Evolutionary conservation across 2,329 filamentous ascomycete genomes (phyloP), one percentile per base, ranked within the genome.

Genomic region (Colletotrichum sp.): DNA sequence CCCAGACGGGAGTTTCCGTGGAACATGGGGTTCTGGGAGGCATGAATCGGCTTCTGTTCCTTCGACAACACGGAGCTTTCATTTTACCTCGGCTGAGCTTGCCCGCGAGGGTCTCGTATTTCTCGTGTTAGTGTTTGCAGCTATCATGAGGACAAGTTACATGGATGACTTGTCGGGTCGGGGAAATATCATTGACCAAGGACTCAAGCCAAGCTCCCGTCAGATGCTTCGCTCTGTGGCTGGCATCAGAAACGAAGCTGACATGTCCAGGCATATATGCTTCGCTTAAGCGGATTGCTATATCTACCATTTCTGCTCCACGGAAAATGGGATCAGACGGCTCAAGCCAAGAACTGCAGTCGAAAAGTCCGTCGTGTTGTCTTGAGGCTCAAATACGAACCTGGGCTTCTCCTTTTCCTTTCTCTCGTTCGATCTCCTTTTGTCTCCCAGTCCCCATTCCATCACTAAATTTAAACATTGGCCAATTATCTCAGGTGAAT

Each of bases 221-320:
- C 2, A 8, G n/a, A 52, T 52, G n/a, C n/a, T 13, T 52, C 10
- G n/a, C n/a, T 52, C n/a, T 7, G 2, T 13, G 44, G 10, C 10
- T 52, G 44, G n/a, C 44, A 52, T 7, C 6, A 52, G 10, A 21
- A 21, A 13, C 44, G 10, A 52, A 13, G 44, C 44, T 52, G n/a
- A 13, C n/a, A 21, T 21, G 10, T 21, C 44, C 44, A 21, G 18
- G 6, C n/a, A 49, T 4, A 13, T 49, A 13, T 21, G 10, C 6
- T 10, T 49, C 1, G 6, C 0, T 21, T 21, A 21, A 9, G 3
- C 10, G 10, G n/a, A 49, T 6, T 7, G 0, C 44, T 6, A 21
- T 7, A 4, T 49, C n/a, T 49, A 1, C 10, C n/a, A 49, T 49
- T 49, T 49, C 44, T 13, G 0, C 9, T 49, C 18, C n/a, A 49